Percentiles rank a stretch among this genome's conserved stretches.
Evolutionary conservation across 2,329 filamentous ascomycete species (phyloP).

Genomic region (Alternaria infectoria): DNA sequence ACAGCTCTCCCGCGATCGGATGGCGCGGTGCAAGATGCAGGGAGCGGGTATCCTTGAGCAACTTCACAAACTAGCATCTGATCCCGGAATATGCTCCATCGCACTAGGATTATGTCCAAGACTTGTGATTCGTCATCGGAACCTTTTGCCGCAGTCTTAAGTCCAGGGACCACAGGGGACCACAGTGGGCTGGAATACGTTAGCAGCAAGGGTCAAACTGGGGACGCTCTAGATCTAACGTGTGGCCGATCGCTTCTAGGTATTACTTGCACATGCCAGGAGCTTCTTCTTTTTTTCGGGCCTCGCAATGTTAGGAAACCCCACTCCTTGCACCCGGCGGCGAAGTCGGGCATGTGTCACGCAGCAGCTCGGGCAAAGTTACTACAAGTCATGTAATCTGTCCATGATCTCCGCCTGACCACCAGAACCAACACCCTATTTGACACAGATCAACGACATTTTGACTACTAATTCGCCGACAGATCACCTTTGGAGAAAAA

Average conservation of each 20-base stretch:
- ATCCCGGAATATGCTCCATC: not conserved
- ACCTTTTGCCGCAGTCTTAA: not conserved
- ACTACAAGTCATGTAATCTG: not conserved
- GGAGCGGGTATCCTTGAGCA: not conserved
- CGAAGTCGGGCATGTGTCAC: not conserved
- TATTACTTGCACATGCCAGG: not conserved
- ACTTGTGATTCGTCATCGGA: not conserved
- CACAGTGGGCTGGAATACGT: not conserved
- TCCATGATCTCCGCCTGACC: not conserved
- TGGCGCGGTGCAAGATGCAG: not conserved
- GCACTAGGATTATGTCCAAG: not conserved
- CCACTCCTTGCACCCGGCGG: not conserved
- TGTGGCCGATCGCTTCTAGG: not conserved
- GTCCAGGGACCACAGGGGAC: not conserved
- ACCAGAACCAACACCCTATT: not conserved
- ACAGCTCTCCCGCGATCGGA: not conserved
- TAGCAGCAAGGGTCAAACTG: not conserved
- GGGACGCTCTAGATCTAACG: not conserved
- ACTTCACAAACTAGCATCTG: not conserved
- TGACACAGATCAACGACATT: not conserved
- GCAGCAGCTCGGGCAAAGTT: not conserved
- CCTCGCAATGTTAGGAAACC: not conserved
- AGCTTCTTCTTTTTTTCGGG: not conserved
- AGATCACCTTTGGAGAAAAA: not conserved
- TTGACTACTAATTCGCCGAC: not conserved